Conservation (phyloP, 441 rosid species). For the Adansonia gregorii region DNA sequence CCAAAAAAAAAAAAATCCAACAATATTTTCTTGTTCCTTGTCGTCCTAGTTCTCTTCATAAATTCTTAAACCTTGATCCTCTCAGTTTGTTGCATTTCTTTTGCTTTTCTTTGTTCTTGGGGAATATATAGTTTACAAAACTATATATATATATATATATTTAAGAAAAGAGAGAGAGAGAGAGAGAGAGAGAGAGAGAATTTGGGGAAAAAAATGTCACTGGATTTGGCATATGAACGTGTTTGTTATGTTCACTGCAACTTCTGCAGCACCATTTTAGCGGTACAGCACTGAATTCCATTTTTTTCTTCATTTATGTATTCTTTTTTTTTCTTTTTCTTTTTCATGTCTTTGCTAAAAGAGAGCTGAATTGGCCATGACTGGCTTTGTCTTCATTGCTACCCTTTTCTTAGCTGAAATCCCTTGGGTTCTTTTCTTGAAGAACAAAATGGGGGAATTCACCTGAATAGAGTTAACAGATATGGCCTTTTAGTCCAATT, state of each 20-base stretch:
- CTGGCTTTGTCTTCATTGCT: background rate
- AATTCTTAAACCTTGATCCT: background rate
- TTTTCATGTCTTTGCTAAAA: background rate
- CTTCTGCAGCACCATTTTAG: constrained; percentile 95
- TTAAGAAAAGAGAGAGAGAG: background rate
- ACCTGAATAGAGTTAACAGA: background rate
- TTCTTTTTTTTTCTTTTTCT: constrained; percentile 13
- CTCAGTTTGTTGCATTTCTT: background rate
- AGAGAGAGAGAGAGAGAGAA: background rate
- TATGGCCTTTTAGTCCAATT: constrained; percentile 1
- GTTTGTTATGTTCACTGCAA: constrained; percentile 96
- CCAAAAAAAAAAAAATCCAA: background rate
- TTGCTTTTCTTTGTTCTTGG: constrained; percentile 19
- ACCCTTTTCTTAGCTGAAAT: constrained; percentile 19
- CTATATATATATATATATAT: no score
- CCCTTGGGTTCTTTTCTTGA: background rate
- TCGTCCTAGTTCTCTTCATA: constrained; percentile 12
- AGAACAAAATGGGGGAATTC: constrained; percentile 19
- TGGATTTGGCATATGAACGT: constrained; percentile 67
- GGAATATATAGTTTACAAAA: background rate
- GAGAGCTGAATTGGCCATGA: constrained; percentile 20
- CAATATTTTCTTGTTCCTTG: constrained; percentile 19
- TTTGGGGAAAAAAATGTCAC: constrained; percentile 54
- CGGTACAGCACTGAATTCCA: constrained; percentile 55
- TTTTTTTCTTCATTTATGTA: constrained; percentile 6